Percentiles rank a stretch among this genome's conserved stretches.
Conservation (phyloP, 371 early-diverging fungal genomes). For the Apophysomyces variabilis region DNA sequence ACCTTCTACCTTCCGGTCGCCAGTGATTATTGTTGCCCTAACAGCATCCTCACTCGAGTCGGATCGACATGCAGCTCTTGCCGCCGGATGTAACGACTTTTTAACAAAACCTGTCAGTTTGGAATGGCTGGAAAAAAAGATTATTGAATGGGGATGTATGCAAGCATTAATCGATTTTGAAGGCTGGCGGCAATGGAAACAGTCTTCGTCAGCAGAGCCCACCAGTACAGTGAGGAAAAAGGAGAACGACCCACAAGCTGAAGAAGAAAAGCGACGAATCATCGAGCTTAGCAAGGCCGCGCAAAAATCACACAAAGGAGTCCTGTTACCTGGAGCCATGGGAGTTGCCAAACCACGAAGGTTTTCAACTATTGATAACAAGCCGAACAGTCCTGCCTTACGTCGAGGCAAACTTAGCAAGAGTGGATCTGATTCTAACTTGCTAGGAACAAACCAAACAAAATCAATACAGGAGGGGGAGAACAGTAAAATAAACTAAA, state of each 20-base stretch:
- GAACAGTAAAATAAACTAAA: constrained; percentile 2
- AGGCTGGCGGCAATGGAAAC: constrained; percentile 79
- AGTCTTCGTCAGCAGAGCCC: constrained; percentile 19
- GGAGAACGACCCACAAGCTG: background rate
- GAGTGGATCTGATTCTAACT: constrained; percentile 25
- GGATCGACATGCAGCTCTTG: constrained; percentile 79
- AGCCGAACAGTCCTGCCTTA: background rate
- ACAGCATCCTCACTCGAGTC: constrained; percentile 80
- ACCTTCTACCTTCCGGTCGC: constrained; percentile 63
- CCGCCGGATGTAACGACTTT: constrained; percentile 92
- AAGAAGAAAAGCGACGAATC: constrained; percentile 4
- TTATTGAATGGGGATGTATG: constrained; percentile 93
- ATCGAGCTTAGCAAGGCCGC: background rate
- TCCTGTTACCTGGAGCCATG: constrained; percentile 29
- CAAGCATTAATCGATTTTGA: constrained; percentile 90
- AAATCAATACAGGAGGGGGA: constrained; percentile 2
- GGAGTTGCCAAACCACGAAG: constrained; percentile 26
- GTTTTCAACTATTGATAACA: constrained; percentile 25
- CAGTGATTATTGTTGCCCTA: constrained; percentile 88
- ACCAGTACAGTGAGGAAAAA: background rate
- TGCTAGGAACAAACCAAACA: constrained; percentile 10
- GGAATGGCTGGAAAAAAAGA: constrained; percentile 85
- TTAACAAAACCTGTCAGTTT: constrained; percentile 85
- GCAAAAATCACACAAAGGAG: constrained; percentile 19
- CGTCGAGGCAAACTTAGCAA: constrained; percentile 13